Evolutionary conservation across 306 rosid genomes (phyloP).

Genomic region (Alnus rubra): DNA sequence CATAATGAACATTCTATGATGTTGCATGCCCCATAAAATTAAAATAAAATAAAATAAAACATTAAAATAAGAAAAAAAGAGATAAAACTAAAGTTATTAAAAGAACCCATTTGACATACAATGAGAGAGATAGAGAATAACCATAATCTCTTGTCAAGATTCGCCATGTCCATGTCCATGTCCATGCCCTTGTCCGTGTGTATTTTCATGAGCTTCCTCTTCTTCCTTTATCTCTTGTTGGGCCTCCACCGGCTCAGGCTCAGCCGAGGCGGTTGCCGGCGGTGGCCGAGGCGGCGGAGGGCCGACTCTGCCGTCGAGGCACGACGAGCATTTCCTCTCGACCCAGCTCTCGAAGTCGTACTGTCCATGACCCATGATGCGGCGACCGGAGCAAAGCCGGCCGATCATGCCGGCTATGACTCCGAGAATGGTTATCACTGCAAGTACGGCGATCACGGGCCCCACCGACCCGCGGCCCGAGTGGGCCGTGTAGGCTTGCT

Average conservation of each 20-base stretch:
- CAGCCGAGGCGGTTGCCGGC: neutral
- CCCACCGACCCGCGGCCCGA: slow-evolving; percentile 71
- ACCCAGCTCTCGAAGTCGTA: slow-evolving; percentile 77
- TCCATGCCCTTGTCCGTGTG: slow-evolving; percentile 6
- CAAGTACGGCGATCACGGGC: slow-evolving; percentile 74
- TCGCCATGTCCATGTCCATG: neutral
- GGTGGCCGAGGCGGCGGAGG: slow-evolving; percentile 35
- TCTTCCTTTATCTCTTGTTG: slow-evolving; percentile 51
- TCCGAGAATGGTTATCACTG: slow-evolving; percentile 67
- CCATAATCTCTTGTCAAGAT: neutral
- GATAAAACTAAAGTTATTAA: too few relatives aligned
- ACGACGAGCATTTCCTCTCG: slow-evolving; percentile 76
- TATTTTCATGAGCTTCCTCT: slow-evolving; percentile 25
- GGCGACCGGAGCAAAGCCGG: slow-evolving; percentile 80
- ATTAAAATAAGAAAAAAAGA: neutral
- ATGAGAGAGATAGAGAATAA: neutral
- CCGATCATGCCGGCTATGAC: slow-evolving; percentile 81
- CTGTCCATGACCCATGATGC: slow-evolving; percentile 62
- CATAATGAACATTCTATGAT: neutral
- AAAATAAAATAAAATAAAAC: neutral
- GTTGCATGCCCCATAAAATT: neutral
- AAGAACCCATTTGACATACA: slow-evolving; percentile 4
- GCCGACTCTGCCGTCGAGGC: slow-evolving; percentile 63
- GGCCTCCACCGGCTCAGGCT: slow-evolving; percentile 22
- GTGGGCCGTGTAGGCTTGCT: slow-evolving; percentile 54